These are phyloP conservation scores for Colletotrichum sp. DNA, from an alignment of 2,329 filamentous ascomycete genomes.

Conservation along the genomic window DNA sequence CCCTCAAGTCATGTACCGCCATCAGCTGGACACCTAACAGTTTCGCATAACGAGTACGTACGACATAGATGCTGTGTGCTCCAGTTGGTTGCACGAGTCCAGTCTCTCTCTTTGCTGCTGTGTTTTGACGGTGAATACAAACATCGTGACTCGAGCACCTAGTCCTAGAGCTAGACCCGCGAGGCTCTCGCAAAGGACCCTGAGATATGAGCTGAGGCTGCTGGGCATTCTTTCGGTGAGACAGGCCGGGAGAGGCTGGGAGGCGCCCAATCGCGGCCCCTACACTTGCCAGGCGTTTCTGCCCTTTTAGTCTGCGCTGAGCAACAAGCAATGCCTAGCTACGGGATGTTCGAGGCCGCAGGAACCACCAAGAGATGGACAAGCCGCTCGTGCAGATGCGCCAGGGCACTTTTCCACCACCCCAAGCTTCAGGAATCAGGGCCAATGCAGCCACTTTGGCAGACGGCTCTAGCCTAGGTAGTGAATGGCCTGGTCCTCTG, in stretches of 20 bases:
- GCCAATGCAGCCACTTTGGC: background rate
- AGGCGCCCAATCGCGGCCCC: background rate
- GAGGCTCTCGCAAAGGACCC: background rate
- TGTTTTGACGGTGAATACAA: background rate
- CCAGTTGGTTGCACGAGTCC: background rate
- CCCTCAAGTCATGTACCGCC: background rate
- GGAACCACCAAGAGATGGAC: constrained; percentile 7
- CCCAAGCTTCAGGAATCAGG: background rate
- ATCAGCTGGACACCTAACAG: constrained; percentile 5
- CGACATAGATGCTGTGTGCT: background rate
- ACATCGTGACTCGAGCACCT: background rate
- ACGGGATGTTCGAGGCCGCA: background rate
- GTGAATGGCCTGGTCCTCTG: background rate
- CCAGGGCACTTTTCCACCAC: background rate
- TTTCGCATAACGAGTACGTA: constrained; percentile 13
- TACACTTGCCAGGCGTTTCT: background rate
- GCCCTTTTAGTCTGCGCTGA: background rate
- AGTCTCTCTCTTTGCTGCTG: background rate
- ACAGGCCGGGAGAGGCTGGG: background rate
- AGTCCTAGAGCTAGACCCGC: background rate
- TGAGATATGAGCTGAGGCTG: background rate
- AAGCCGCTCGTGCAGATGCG: background rate
- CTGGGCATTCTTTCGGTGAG: constrained; percentile 13
- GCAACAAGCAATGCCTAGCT: constrained; percentile 1
- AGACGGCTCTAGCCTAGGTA: background rate